These are phyloP conservation scores for Mimosa pudica DNA, from an alignment of 306 rosid genomes.

Conservation along the genomic window DNA sequence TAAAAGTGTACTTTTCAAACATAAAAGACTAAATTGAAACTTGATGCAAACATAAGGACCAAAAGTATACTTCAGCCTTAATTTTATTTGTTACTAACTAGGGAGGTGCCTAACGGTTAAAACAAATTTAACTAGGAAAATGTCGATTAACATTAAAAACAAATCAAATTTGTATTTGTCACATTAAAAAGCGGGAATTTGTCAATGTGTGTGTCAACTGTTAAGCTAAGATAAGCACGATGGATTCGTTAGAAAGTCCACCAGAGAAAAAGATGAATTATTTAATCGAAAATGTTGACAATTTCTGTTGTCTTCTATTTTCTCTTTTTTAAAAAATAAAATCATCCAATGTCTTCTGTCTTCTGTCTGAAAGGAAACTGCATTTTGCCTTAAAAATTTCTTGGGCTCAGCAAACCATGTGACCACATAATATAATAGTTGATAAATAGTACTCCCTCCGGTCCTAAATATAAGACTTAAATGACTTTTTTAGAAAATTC, in stretches of 20 bases:
- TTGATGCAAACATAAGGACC: no score
- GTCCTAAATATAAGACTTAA: no score
- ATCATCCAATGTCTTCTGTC: neutral
- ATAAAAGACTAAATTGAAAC: no score
- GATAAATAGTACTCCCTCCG: neutral
- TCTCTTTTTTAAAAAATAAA: neutral
- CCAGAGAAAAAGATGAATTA: neutral
- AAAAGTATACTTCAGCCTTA: no score
- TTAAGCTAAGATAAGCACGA: neutral
- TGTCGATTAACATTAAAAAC: neutral
- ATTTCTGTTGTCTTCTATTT: neutral
- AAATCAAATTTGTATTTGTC: neutral
- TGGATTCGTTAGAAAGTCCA: neutral
- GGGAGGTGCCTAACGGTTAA: neutral
- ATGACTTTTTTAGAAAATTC: no score
- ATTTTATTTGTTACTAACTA: neutral
- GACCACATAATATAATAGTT: neutral
- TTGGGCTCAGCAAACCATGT: slow-evolving; percentile 2
- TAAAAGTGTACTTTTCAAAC: no score
- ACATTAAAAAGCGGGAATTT: neutral
- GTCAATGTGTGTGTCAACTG: neutral
- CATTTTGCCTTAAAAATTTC: neutral
- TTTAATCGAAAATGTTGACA: neutral
- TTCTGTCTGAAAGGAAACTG: neutral
- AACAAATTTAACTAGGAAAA: neutral